A percentile compares a stretch with the other conserved stretches of the same genome.
phyloP scores from a whole-genome alignment of 805 yeast genomes.

The Kodamaea neixiangensis region DNA sequence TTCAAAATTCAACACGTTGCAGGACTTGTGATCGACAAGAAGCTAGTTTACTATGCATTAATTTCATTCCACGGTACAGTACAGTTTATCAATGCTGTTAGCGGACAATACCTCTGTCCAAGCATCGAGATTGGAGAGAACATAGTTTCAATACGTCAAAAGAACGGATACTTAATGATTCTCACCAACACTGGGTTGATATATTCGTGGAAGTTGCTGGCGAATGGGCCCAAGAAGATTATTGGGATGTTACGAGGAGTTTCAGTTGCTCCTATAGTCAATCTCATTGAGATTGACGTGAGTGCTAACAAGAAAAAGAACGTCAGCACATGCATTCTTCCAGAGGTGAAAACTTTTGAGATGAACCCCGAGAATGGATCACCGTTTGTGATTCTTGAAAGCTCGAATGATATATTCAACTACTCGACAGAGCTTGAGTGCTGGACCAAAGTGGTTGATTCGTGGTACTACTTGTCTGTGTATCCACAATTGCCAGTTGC shows the following conservation, averaged over 20 bases:
- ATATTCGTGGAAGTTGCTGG: conserved; percentile 51
- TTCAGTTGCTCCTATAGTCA: conserved; percentile 56
- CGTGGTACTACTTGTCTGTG: conserved; percentile 35
- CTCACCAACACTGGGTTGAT: conserved; percentile 54
- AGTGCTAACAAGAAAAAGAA: conserved; percentile 2
- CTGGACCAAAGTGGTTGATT: conserved; percentile 53
- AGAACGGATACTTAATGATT: conserved; percentile 36
- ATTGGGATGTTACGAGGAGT: conserved; percentile 41
- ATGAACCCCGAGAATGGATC: conserved; percentile 37
- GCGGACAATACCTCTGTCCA: conserved; percentile 51
- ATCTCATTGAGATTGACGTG: conserved; percentile 24
- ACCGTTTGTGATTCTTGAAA: conserved; percentile 43
- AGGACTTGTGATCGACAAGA: conserved; percentile 34
- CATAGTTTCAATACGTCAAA: conserved; percentile 39
- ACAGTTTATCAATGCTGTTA: conserved; percentile 41
- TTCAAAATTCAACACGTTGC: conserved; percentile 51
- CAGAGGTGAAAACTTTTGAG: conserved; percentile 25
- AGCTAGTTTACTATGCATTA: conserved; percentile 48
- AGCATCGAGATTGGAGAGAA: conserved; percentile 54
- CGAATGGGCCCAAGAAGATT: conserved; percentile 14
- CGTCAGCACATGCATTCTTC: conserved; percentile 6
- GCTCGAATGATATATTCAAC: conserved; percentile 36
- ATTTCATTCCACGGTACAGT: conserved; percentile 62
- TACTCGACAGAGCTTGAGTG: conserved; percentile 43
- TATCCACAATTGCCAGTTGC: conserved; percentile 1